Percentiles rank a stretch among this genome's conserved stretches.
Conservation (phyloP, 768 basidiomycete species). For the Auriscalpium orientale region DNA sequence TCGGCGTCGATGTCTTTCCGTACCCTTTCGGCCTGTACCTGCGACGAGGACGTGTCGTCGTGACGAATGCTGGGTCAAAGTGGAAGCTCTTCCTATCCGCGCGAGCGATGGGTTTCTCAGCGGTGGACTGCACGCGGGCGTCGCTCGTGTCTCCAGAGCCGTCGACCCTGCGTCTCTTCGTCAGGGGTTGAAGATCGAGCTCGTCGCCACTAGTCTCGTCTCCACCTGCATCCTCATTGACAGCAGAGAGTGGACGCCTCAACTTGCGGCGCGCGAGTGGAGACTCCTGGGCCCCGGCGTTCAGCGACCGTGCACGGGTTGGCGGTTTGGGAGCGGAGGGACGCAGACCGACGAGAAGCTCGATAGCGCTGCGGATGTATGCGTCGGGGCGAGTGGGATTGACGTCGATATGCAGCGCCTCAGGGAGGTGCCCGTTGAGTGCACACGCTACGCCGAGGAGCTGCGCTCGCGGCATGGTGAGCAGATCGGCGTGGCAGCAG, state of each 20-base stretch:
- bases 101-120: neutral
- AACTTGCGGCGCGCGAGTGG: neutral
- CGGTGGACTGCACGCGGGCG: neutral
- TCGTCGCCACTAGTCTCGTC: neutral
- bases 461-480: constrained; percentile 50
- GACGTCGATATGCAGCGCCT: constrained; percentile 40
- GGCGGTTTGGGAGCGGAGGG: constrained; percentile 13
- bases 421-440: constrained; percentile 53
- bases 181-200: neutral
- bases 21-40: neutral
- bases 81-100: neutral
- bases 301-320: neutral
- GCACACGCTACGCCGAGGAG: constrained; percentile 44
- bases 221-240: neutral
- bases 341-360: constrained; percentile 52
- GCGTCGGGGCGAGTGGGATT: constrained; percentile 30
- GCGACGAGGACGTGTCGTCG: neutral
- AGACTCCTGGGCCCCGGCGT: neutral
- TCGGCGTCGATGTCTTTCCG: neutral
- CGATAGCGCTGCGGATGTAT: constrained; percentile 48
- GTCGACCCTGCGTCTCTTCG: neutral
- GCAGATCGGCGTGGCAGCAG: constrained; percentile 67
- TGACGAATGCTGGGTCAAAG: neutral
- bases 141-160: neutral
- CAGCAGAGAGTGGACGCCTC: neutral